Evolutionary conservation across 2,329 filamentous ascomycete species (phyloP).

Genomic region (Setomelanomma holmii): DNA sequence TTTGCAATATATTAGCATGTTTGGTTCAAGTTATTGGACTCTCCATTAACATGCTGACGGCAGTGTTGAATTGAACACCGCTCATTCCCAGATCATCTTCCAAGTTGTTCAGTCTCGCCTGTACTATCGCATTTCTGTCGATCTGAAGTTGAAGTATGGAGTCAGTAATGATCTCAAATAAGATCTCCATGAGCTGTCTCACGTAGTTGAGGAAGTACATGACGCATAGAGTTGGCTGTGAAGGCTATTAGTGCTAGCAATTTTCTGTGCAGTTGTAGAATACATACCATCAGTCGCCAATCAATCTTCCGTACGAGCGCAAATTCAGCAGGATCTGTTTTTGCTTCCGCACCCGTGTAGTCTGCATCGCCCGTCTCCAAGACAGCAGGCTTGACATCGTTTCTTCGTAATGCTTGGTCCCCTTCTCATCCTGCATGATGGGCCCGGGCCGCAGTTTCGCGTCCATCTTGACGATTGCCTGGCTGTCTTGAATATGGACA

Average conservation of each 20-base stretch:
- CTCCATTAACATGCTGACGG: slow-evolving; percentile 55
- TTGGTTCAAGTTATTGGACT: not conserved
- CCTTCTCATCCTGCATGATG: slow-evolving; percentile 25
- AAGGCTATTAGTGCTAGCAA: too few relatives aligned
- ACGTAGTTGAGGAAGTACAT: slow-evolving; percentile 54
- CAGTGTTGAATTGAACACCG: slow-evolving; percentile 47
- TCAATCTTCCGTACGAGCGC: slow-evolving; percentile 43
- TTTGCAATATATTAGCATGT: slow-evolving; percentile 7
- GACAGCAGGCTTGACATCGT: slow-evolving; percentile 18
- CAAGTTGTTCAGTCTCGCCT: slow-evolving; percentile 68
- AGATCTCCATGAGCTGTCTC: too few relatives aligned
- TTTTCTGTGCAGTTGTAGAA: too few relatives aligned
- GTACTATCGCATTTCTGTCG: slow-evolving; percentile 71
- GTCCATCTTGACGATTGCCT: slow-evolving; percentile 1
- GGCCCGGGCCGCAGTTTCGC: slow-evolving; percentile 10
- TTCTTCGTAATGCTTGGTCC: slow-evolving; percentile 21
- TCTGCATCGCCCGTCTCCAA: slow-evolving; percentile 23
- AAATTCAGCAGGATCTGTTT: slow-evolving; percentile 43
- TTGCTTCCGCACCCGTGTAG: slow-evolving; percentile 40
- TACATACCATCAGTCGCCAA: slow-evolving; percentile 36
- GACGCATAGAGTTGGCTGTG: slow-evolving; percentile 51
- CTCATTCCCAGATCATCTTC: slow-evolving; percentile 57
- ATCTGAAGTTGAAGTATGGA: too few relatives aligned
- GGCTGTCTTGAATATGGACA: not conserved
- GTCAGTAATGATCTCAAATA: too few relatives aligned